Percentiles rank a stretch among this genome's conserved stretches.
Evolutionary conservation across 768 basidiomycete species (phyloP).

Genomic region (Phaffia tasmanica): DNA sequence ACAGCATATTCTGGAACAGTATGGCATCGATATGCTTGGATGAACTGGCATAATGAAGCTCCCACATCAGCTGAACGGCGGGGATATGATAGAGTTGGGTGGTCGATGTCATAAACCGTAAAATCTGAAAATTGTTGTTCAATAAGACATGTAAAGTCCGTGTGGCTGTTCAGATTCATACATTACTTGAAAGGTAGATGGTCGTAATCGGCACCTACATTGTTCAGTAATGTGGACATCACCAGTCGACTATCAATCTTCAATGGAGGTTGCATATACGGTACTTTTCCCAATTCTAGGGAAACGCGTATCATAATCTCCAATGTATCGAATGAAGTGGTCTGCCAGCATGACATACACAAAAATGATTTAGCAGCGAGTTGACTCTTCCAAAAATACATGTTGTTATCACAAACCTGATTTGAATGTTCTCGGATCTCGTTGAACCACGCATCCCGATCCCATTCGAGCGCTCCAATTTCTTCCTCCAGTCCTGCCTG

Average conservation of each 20-base stretch:
- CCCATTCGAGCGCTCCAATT: slow-evolving; percentile 46
- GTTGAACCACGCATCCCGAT: slow-evolving; percentile 54
- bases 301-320: slow-evolving; percentile 53
- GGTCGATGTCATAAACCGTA: slow-evolving; percentile 51
- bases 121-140: slow-evolving; percentile 42
- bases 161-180: neutral
- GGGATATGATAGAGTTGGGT: slow-evolving; percentile 68
- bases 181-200: neutral
- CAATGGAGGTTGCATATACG: slow-evolving; percentile 47
- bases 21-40: slow-evolving; percentile 65
- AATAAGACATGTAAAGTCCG: no score
- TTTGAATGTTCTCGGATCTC: slow-evolving; percentile 48
- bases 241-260: slow-evolving; percentile 48
- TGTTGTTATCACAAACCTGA: slow-evolving; percentile 40
- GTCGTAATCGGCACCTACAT: neutral
- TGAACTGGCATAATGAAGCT: slow-evolving; percentile 49
- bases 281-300: slow-evolving; percentile 48
- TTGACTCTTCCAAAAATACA: no score
- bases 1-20: slow-evolving; percentile 59
- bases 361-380: slow-evolving; percentile 21
- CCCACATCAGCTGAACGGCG: slow-evolving; percentile 72
- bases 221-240: slow-evolving; percentile 32
- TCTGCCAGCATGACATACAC: slow-evolving; percentile 37
- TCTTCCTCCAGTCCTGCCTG: slow-evolving; percentile 28
- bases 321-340: slow-evolving; percentile 54